Percentiles rank a stretch among this genome's conserved stretches.
Evolutionary conservation across 2,329 filamentous ascomycete genomes (phyloP).

Genomic region (Lecanicillium sp.): DNA sequence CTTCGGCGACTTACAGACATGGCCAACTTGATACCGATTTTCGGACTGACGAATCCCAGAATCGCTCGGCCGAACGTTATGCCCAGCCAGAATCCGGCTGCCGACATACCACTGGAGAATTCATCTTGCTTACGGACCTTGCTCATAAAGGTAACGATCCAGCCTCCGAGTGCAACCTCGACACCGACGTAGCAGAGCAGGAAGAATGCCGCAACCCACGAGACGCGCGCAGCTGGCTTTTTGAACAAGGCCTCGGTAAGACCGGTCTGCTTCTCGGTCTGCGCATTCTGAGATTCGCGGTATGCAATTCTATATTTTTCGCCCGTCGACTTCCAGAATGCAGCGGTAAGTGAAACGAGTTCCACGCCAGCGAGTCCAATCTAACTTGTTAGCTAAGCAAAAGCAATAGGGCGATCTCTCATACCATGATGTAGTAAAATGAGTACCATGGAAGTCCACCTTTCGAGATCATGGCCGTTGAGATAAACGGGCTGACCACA

Average conservation of each 20-base stretch:
- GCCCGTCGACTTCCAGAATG: conserved; percentile 47
- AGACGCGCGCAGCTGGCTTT: conserved; percentile 42
- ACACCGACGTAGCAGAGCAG: conserved; percentile 70
- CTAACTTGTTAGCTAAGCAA: conserved; percentile 23
- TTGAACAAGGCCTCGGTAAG: conserved; percentile 33
- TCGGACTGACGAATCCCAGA: conserved; percentile 67
- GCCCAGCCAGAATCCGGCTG: conserved; percentile 77
- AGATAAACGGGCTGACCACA: conserved; percentile 62
- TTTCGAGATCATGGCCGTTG: conserved; percentile 63
- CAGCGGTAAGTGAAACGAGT: conserved; percentile 37
- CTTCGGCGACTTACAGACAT: conserved; percentile 30
- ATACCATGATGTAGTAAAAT: conserved; percentile 71
- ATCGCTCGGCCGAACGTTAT: conserved; percentile 65
- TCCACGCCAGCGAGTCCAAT: conserved; percentile 51
- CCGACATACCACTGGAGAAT: conserved; percentile 67
- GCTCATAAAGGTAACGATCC: conserved; percentile 83
- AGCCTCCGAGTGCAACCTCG: conserved; percentile 71
- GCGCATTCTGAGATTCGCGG: conserved; percentile 13
- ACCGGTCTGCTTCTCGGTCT: conserved; percentile 13
- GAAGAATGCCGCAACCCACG: conserved; percentile 68
- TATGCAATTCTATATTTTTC: conserved; percentile 14
- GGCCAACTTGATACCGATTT: conserved; percentile 62
- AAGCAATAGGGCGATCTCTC: conserved; percentile 15
- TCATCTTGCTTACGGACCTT: conserved; percentile 60
- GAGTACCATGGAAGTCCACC: conserved; percentile 57